Evolutionary conservation across 2,329 filamentous ascomycete species (phyloP).

Genomic region (Colletotrichum eleusines): DNA sequence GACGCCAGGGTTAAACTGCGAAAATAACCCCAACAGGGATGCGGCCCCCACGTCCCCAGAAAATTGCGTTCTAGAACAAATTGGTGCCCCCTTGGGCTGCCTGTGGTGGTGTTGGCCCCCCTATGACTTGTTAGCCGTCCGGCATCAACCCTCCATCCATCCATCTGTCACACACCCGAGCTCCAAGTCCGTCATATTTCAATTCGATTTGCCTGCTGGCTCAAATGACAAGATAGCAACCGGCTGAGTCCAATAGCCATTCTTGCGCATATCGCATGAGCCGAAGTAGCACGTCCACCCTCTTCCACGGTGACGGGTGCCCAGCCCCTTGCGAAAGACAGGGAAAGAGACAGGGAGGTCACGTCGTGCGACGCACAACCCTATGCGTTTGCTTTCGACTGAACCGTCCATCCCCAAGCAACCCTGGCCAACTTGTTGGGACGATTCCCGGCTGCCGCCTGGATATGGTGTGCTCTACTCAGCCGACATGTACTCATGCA

Average conservation of each 20-base stretch:
- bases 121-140: conserved; percentile 22
- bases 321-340: background rate
- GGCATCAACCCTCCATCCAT: conserved; percentile 18
- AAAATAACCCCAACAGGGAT: conserved; percentile 39
- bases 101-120: conserved; percentile 32
- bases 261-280: conserved; percentile 17
- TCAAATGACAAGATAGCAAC: conserved; percentile 26
- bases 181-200: conserved; percentile 20
- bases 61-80: conserved; percentile 41
- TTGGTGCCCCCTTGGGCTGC: conserved; percentile 25
- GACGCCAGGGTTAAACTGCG: conserved; percentile 19
- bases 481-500: conserved; percentile 26
- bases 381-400: conserved; percentile 16
- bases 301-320: background rate
- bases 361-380: conserved; percentile 2
- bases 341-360: background rate
- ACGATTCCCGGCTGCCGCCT: conserved; percentile 29
- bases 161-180: conserved; percentile 20
- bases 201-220: background rate
- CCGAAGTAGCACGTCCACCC: background rate
- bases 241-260: conserved; percentile 27
- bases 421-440: conserved; percentile 35
- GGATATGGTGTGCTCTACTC: conserved; percentile 18
- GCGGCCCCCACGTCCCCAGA: conserved; percentile 40
- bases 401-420: conserved; percentile 31